These are phyloP conservation scores for Sarcocystis neurona DNA, from an alignment of 169 alveolate genomes.

Conservation along the genomic window DNA sequence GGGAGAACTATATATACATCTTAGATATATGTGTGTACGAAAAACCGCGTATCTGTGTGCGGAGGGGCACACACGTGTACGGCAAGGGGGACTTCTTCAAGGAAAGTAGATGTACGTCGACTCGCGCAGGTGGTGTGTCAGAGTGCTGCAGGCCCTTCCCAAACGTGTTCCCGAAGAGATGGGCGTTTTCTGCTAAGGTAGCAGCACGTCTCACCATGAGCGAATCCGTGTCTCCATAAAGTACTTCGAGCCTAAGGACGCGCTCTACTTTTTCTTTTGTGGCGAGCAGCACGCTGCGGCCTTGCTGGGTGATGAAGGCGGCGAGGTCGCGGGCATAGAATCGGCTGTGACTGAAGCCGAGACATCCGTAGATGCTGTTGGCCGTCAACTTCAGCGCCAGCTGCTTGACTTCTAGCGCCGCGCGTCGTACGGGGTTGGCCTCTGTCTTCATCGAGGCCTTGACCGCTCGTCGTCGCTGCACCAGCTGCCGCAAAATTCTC, in stretches of 20 bases:
- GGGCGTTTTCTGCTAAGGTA: background rate
- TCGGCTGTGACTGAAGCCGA: constrained; percentile 96
- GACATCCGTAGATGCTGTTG: constrained; percentile 98
- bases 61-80: too few relatives aligned
- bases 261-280: constrained; percentile 93
- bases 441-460: constrained; percentile 79
- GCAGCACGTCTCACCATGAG: constrained; percentile 95
- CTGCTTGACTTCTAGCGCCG: constrained; percentile 91
- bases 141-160: too few relatives aligned
- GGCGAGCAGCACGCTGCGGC: constrained; percentile 83
- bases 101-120: too few relatives aligned
- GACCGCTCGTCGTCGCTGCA: constrained; percentile 87
- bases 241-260: constrained; percentile 88
- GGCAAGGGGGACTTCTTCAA: too few relatives aligned
- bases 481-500: constrained; percentile 70
- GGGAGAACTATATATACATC: too few relatives aligned
- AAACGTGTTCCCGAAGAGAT: background rate
- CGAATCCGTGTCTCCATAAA: constrained; percentile 99
- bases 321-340: constrained; percentile 98
- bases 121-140: too few relatives aligned
- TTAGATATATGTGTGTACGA: too few relatives aligned
- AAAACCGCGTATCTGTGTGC: too few relatives aligned
- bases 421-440: constrained; percentile 79
- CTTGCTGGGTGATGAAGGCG: constrained; percentile 94
- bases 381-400: constrained; percentile 97